Percentiles rank a stretch among this genome's conserved stretches.
These are phyloP conservation scores for Russula lepida DNA, from an alignment of 768 basidiomycete species.

Conservation along the genomic window DNA sequence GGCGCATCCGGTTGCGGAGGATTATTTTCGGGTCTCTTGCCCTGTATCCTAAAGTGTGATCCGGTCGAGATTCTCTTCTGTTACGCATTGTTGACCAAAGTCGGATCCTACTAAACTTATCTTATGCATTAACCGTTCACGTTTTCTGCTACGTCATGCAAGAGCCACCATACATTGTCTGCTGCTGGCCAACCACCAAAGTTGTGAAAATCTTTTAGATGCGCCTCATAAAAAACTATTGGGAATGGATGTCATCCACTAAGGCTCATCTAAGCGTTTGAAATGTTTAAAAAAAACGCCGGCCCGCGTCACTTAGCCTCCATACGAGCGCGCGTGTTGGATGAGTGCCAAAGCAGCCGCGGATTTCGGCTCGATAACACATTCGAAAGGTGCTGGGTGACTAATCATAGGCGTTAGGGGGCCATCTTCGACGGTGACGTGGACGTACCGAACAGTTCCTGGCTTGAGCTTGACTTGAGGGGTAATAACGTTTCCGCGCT, in stretches of 20 bases:
- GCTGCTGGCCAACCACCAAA: background rate
- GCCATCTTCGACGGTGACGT: background rate
- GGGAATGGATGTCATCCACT: background rate
- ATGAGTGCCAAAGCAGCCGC: conserved; percentile 10
- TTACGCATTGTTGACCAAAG: no score
- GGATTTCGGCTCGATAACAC: conserved; percentile 14
- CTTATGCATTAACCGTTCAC: background rate
- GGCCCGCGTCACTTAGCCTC: background rate
- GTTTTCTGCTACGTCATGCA: background rate
- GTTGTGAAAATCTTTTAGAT: background rate
- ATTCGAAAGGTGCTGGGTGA: conserved; percentile 16
- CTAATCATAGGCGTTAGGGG: background rate
- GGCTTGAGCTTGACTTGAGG: conserved; percentile 14
- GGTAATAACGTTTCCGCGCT: conserved; percentile 10
- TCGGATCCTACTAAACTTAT: background rate
- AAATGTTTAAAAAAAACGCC: background rate
- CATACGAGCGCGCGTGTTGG: conserved; percentile 10
- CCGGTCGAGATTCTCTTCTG: no score
- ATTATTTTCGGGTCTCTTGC: no score
- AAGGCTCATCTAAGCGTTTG: no score
- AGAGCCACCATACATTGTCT: background rate
- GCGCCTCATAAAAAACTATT: background rate
- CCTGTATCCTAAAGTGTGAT: no score
- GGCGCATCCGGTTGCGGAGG: no score
- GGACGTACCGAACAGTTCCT: conserved; percentile 6